phyloP scores from a whole-genome alignment of 345 rosid species.

The Nasturtium officinale region DNA sequence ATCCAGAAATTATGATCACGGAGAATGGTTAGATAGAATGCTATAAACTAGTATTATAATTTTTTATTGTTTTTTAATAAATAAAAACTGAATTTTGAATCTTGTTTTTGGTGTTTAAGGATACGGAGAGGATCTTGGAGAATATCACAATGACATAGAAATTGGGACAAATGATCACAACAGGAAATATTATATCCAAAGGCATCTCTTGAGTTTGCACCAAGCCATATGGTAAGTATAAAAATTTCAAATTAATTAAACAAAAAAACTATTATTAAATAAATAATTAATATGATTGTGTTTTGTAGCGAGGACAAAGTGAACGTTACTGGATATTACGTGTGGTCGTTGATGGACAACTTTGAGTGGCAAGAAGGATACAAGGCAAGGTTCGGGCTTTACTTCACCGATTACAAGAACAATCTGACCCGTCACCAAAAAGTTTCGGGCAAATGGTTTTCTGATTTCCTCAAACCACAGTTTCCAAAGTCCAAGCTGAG shows the following conservation, averaged over 20 bases:
- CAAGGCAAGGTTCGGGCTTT: slow-evolving; percentile 29
- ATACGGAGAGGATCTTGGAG: slow-evolving; percentile 42
- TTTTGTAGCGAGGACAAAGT: slow-evolving; percentile 37
- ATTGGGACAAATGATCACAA: too few species aligned
- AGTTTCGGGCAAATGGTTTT: slow-evolving; percentile 34
- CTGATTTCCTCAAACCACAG: slow-evolving; percentile 33
- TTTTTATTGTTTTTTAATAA: too few species aligned
- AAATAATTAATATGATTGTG: too few species aligned
- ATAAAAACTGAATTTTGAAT: too few species aligned
- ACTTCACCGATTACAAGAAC: slow-evolving; percentile 32
- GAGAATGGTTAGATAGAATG: slow-evolving; percentile 68
- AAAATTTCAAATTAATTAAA: too few species aligned
- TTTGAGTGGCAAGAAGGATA: slow-evolving; percentile 41
- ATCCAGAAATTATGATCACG: slow-evolving; percentile 52
- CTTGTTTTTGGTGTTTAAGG: too few species aligned
- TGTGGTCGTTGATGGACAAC: slow-evolving; percentile 40
- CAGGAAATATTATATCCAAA: slow-evolving; percentile 36
- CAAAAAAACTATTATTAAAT: too few species aligned
- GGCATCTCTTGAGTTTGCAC: slow-evolving; percentile 36
- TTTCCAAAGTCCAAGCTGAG: slow-evolving; percentile 18
- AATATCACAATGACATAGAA: too few species aligned
- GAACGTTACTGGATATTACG: slow-evolving; percentile 40
- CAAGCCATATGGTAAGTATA: slow-evolving; percentile 41
- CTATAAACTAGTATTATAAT: too few species aligned
- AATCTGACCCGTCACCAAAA: slow-evolving; percentile 41